phyloP scores from a whole-genome alignment of 257 asterid species.

The Solanum paucissectum region DNA sequence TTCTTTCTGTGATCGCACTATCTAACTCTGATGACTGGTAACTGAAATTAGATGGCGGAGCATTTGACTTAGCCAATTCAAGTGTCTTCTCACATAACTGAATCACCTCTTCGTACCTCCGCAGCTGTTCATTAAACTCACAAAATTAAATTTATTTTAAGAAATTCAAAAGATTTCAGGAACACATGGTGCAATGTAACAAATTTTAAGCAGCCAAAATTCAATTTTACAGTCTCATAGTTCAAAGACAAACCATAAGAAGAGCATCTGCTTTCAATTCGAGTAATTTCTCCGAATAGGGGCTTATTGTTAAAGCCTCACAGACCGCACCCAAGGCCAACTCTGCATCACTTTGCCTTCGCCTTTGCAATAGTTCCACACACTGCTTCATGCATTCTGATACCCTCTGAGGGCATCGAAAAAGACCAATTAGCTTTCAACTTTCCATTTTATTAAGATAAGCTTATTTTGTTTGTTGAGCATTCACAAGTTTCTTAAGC shows the following conservation, averaged over 20 bases:
- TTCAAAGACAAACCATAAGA: constrained; percentile 45
- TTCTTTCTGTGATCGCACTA: constrained; percentile 34
- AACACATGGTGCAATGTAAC: neutral
- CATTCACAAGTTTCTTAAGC: neutral
- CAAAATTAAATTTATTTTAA: neutral
- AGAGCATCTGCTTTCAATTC: constrained; percentile 82
- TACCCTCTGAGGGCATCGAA: constrained; percentile 50
- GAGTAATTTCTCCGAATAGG: constrained; percentile 51
- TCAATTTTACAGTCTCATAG: constrained; percentile 3
- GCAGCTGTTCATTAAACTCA: constrained; percentile 45
- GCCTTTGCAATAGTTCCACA: constrained; percentile 42
- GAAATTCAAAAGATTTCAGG: neutral
- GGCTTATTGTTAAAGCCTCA: constrained; percentile 69
- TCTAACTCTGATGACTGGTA: constrained; percentile 20
- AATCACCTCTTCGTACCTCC: constrained; percentile 73
- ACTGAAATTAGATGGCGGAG: constrained; percentile 16
- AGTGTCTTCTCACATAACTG: constrained; percentile 59
- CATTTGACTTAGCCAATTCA: constrained; percentile 35
- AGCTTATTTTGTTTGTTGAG: neutral
- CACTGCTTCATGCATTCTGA: constrained; percentile 49
- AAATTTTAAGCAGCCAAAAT: neutral
- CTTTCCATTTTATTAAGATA: neutral
- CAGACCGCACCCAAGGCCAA: constrained; percentile 50
- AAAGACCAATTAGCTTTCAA: neutral
- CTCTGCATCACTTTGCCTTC: constrained; percentile 46